Base-by-base conservation (phyloP, 23 red algal species). In the Chondrus crispus region DNA sequence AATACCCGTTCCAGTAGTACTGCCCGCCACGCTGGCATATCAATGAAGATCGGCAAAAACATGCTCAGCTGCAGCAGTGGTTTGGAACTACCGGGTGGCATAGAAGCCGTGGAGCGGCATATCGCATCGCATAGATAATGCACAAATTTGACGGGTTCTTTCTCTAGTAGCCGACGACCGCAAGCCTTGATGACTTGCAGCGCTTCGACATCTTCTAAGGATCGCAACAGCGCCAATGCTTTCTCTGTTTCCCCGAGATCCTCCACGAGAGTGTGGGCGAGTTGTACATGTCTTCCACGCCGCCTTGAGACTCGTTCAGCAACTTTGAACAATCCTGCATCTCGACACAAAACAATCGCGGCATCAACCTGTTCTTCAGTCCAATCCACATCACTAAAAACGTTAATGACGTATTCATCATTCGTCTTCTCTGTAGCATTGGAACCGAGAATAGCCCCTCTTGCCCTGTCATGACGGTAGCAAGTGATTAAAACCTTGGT, bases 401-500 rank as follows among this genome's bases (percentile, higher is more conserved):
- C 89, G 29, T 68, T 84, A 29, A 92, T 84, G 32, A 92, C 69
- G 68, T 92, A 92, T 19, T 92, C 89, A 37, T 92, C 89, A n/a
- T 75, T 92, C 13, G 89, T 92, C 38, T 84, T 82, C 66, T 92
- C 89, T 4, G 76, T 55, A 13, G 89, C 76, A 47, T 84, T 92
- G 3, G 76, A 42, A 47, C 79, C 77, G 1, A 92, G 78, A 72
- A 94, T 87, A 0, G 78, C 88, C 18, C 84, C 90, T 14, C 88
- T 79, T 36, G 90, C 84, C 2, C 88, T 28, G 60, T 96, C 95
- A 87, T 96, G 90, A 52, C 90, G 81, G 69, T 96, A 96, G 78
- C 95, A 96, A 32, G 95, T 91, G 35, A 96, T 84, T n/a, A 96
- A 84, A 37, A 96, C 87, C 30, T 91, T 90, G 46, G 87, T 96